Evolutionary conservation across 2,329 filamentous ascomycete species (phyloP).

Genomic region (Talaromyces sp.): DNA sequence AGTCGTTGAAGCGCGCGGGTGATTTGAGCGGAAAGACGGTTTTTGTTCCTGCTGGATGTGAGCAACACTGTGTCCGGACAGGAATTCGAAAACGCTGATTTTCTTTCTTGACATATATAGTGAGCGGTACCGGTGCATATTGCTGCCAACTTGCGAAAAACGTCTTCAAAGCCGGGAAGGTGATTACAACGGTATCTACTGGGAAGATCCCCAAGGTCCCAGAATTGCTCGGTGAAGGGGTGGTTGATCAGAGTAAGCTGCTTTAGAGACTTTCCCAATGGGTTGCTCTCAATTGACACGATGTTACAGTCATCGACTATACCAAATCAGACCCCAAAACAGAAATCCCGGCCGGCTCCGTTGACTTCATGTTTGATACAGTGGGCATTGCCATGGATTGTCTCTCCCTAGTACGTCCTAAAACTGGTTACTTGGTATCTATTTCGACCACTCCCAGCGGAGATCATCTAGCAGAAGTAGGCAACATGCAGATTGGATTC

Average conservation of each 20-base stretch:
- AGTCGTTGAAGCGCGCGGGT: constrained; percentile 41
- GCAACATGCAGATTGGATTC: constrained; percentile 25
- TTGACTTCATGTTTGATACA: constrained; percentile 51
- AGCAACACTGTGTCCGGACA: constrained; percentile 1
- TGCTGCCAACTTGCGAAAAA: constrained; percentile 49
- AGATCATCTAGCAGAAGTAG: constrained; percentile 26
- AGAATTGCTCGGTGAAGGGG: constrained; percentile 36
- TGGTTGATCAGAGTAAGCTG: constrained; percentile 41
- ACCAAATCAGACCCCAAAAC: constrained; percentile 37
- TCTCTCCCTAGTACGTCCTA: constrained; percentile 40
- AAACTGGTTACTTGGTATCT: constrained; percentile 31
- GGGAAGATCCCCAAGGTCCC: constrained; percentile 46
- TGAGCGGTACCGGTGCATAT: constrained; percentile 46
- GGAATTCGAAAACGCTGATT: too few relatives aligned
- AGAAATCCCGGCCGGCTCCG: constrained; percentile 37
- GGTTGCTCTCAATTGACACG: not conserved
- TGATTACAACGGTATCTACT: constrained; percentile 52
- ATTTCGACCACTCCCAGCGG: constrained; percentile 33
- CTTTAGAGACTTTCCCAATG: not conserved
- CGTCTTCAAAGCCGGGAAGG: constrained; percentile 46
- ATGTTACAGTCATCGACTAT: constrained; percentile 45
- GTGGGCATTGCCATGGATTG: constrained; percentile 37
- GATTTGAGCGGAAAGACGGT: constrained; percentile 48
- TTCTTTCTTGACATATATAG: constrained; percentile 8
- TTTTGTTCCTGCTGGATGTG: constrained; percentile 45